phyloP scores from a whole-genome alignment of 768 basidiomycete species.

The Leccinellum rugosiceps region DNA sequence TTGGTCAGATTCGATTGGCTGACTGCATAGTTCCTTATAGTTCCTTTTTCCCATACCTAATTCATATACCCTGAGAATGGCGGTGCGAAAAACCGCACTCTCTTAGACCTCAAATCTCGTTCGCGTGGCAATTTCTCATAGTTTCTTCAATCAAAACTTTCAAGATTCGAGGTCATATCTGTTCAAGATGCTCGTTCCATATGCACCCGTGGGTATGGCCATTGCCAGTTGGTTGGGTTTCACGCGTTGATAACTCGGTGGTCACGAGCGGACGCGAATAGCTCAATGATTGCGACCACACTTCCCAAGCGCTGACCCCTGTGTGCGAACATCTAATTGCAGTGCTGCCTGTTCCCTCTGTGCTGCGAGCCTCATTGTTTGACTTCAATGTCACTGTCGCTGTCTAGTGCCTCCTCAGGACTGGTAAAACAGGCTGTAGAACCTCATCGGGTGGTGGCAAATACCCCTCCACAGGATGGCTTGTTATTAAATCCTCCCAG shows the following conservation, averaged over 20 bases:
- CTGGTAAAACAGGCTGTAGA: conserved; percentile 18
- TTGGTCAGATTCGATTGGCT: too few species aligned
- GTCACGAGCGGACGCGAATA: not conserved
- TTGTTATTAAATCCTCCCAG: conserved; percentile 17
- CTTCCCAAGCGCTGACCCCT: not conserved
- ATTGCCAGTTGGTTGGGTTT: not conserved
- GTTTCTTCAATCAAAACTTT: not conserved
- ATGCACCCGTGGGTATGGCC: not conserved
- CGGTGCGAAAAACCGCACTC: too few species aligned
- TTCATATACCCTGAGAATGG: too few species aligned
- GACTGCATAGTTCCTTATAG: too few species aligned
- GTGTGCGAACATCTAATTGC: not conserved
- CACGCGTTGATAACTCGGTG: conserved; percentile 8
- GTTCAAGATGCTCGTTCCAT: not conserved
- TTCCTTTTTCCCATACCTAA: too few species aligned
- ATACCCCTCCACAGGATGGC: conserved; percentile 8
- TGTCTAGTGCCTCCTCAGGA: conserved; percentile 14
- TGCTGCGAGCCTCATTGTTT: not conserved
- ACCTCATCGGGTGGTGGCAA: conserved; percentile 4
- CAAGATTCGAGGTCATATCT: not conserved
- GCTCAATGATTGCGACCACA: not conserved
- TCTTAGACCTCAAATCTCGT: not conserved
- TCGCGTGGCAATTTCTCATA: not conserved
- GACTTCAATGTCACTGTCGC: conserved; percentile 2
- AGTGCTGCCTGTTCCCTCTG: not conserved